Base-by-base conservation (phyloP, 2,329 filamentous ascomycete species). In the Fusarium penzigii region DNA sequence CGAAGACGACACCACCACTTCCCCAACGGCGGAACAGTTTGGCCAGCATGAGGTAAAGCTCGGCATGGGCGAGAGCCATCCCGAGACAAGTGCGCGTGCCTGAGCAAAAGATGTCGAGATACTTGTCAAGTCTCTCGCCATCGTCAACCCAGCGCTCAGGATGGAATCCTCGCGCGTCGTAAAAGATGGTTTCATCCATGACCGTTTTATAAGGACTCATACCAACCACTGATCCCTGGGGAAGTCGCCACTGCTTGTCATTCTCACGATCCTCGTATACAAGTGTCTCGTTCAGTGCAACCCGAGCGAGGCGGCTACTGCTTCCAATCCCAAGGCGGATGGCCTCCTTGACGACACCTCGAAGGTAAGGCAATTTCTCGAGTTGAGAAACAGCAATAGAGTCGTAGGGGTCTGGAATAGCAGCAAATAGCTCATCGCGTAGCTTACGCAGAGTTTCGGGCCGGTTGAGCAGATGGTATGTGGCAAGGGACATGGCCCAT, bases 331-430 rank as follows among this genome's bases (percentile, higher is more conserved):
- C 74, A 5, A 80, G 65, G 7, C 81, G 74, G 58, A 81, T 68
- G 1, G 76, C 69, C 63, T 83, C 80, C 43, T 75, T 77, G 49
- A 83, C 71, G 3, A 81, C 76, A n/a, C 76, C 78, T 29, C 72
- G 65, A 25, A 82, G 71, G 55, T 80, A 81, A 0, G 72, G 72
- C 29, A 76, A 61, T 39, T 56, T 66, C 48, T 73, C 70, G 2
- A 74, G 59, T 41, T 59, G 55, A 3, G 67, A 61, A 12, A 71
- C 53, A 6, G 69, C 57, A 6, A 64, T 52, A 2, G 59, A 48
- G 43, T 67, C 62, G 41, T 65, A 52, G 11, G 64, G 58, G 39
- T 72, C 58, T 2, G 71, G 67, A 10, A 72, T 68, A 6, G 66
- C 68, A 4, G 58, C 64, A 42, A 70, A 70, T 9, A 73, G 65